Conservation (phyloP, 148 eudicot species). For the Linanthus parryae region DNA sequence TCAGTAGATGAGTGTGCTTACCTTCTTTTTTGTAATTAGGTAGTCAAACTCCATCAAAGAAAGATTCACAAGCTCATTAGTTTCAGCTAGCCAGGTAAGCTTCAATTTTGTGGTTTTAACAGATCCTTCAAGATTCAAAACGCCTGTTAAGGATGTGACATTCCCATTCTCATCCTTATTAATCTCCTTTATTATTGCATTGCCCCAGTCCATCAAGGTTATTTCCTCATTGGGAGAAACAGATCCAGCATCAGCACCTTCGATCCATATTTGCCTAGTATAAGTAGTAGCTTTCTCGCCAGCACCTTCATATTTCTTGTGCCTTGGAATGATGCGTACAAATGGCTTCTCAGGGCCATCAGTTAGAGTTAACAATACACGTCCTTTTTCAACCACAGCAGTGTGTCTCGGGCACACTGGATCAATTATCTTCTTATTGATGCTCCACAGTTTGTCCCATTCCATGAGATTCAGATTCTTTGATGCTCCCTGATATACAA, state of each 20-base stretch:
- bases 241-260: conserved; percentile 66
- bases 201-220: conserved; percentile 97
- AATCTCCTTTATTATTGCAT: conserved; percentile 80
- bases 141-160: conserved; percentile 56
- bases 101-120: conserved; percentile 97
- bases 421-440: conserved; percentile 86
- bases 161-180: conserved; percentile 63
- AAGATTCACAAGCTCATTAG: conserved; percentile 66
- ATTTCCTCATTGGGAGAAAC: conserved; percentile 77
- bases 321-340: conserved; percentile 69
- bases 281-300: conserved; percentile 82
- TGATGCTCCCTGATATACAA: conserved; percentile 74
- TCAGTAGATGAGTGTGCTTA: conserved; percentile 9
- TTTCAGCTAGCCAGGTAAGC: conserved; percentile 90
- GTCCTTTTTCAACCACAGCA: conserved; percentile 62
- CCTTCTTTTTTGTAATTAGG: conserved; percentile 92
- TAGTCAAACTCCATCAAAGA: conserved; percentile 81
- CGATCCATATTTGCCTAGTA: conserved; percentile 78
- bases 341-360: conserved; percentile 85
- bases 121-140: conserved; percentile 81
- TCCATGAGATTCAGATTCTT: conserved; percentile 98
- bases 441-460: conserved; percentile 98
- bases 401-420: conserved; percentile 97
- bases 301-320: conserved; percentile 86
- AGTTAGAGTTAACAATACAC: conserved; percentile 58